A percentile compares a stretch with the other conserved stretches of the same genome.
These are phyloP conservation scores for Turnera subulata DNA, from an alignment of 345 rosid species.

Conservation along the genomic window DNA sequence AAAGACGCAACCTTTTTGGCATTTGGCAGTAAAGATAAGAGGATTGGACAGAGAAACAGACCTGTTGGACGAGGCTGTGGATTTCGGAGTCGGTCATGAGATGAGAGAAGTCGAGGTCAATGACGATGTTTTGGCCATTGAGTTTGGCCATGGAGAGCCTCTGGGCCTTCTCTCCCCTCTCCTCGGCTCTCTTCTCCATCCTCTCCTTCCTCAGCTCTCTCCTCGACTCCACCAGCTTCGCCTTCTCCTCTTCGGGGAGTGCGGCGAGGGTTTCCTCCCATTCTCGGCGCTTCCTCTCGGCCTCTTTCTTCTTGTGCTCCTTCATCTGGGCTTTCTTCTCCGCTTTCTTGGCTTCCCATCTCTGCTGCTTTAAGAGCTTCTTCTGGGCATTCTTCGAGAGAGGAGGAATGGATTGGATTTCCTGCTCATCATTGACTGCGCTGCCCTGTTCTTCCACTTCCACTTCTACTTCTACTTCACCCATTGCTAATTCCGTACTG, in stretches of 20 bases:
- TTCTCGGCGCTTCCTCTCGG: conserved; percentile 54
- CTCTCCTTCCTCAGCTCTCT: conserved; percentile 59
- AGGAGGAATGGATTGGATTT: neutral
- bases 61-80: conserved; percentile 93
- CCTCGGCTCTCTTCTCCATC: conserved; percentile 69
- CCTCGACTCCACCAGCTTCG: conserved; percentile 65
- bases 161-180: conserved; percentile 55
- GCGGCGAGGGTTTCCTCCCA: conserved; percentile 52
- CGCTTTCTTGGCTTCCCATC: conserved; percentile 72
- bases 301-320: conserved; percentile 63
- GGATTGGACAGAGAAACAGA: conserved; percentile 3
- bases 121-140: conserved; percentile 61
- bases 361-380: conserved; percentile 73
- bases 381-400: conserved; percentile 79
- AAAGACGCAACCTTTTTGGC: too few relatives aligned
- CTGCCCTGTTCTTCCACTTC: neutral
- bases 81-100: conserved; percentile 75
- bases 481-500: too few relatives aligned
- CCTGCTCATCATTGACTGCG: neutral
- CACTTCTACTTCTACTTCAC: neutral
- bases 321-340: conserved; percentile 81
- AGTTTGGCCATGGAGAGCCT: conserved; percentile 57
- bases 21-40: too few relatives aligned
- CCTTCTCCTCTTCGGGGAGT: conserved; percentile 15
- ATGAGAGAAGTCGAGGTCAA: conserved; percentile 76